Base-by-base conservation (phyloP, 2,329 filamentous ascomycete genomes). In the Dactylella cylindrospora region DNA sequence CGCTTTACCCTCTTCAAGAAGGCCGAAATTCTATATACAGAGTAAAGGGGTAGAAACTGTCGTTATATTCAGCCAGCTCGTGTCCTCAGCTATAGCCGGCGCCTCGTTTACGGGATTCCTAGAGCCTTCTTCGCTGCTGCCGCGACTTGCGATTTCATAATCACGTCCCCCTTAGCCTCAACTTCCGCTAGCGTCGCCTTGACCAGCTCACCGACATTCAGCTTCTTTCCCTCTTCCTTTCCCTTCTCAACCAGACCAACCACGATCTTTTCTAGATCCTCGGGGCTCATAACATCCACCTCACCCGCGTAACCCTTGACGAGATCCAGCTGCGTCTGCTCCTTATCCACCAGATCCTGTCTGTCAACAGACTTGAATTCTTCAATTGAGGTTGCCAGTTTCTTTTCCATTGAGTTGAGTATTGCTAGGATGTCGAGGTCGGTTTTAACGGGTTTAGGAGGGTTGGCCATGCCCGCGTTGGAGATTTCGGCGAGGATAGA, bases 401-500 rank as follows among this genome's bases (percentile, higher is more conserved):
- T 75, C 35, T 79, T 78, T 17, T 80, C 78, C 45, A 82, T 79
- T 73, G 84, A 85, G 65, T 81, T 79, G 52, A 93, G 78, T 41
- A 90, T 76, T 5, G 77, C 75, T 22, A 89, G 80, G 51, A 91
- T 77, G 69, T 86, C 81, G 65, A 80, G 78, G 72, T 91, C 86
- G 17, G 82, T 86, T 33, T 49, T 50, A 6, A 57, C 23, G 3
- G 52, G 52, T 50, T 75, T 76, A 69, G 90, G 81, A n/a, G 87
- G 86, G 31, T 75, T 76, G 31, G 78, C 70, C 10, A 85, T 88
- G 71, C 83, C 84, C 26, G 85, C 83, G 73, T 90, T 90, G 67
- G 84, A 83, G 64, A 85, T 82, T 65, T 85, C 80, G 25, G 85
- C 78, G 66, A 90, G 78, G 64, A 90, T 75, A 32, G 78, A 73